phyloP scores from a whole-genome alignment of 2,329 filamentous ascomycete species.

The Beauveria varroae region DNA sequence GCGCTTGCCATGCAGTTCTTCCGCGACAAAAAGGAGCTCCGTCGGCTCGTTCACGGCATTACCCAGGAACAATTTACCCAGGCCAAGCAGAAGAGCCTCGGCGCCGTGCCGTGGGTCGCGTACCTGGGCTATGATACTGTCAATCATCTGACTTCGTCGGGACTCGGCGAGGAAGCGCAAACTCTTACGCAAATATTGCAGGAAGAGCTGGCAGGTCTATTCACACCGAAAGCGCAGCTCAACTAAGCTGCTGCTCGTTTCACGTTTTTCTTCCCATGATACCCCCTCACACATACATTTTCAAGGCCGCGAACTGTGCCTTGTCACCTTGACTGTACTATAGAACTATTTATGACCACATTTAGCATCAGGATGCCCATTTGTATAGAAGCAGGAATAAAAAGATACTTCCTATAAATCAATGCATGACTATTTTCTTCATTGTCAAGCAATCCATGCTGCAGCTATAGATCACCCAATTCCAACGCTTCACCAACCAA shows the following conservation, averaged over 20 bases:
- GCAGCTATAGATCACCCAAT: not conserved
- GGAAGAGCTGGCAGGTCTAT: constrained; percentile 26
- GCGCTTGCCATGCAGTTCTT: constrained; percentile 41
- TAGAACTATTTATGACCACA: constrained; percentile 1
- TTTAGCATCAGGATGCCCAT: not conserved
- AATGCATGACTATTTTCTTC: not conserved
- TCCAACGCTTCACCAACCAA: not conserved
- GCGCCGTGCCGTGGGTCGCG: constrained; percentile 27
- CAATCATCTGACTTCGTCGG: constrained; percentile 33
- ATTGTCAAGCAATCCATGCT: not conserved
- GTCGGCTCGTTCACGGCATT: constrained; percentile 18
- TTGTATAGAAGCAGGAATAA: not conserved
- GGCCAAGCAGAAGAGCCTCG: constrained; percentile 24
- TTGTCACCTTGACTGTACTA: not conserved
- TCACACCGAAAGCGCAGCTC: constrained; percentile 16
- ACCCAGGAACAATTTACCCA: not conserved
- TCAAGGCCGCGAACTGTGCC: not conserved
- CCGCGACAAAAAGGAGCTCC: constrained; percentile 23
- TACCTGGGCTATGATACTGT: constrained; percentile 41
- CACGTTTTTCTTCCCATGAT: not conserved
- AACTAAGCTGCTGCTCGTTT: constrained; percentile 1
- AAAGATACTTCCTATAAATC: not conserved
- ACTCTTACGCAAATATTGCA: constrained; percentile 31
- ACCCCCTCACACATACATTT: not conserved
- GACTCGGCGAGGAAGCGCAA: constrained; percentile 33